Percentiles rank a stretch among this genome's conserved stretches.
These are phyloP conservation scores for Nitzschia sp. DNA, from an alignment of 108 stramenopile genomes.

Conservation along the genomic window DNA sequence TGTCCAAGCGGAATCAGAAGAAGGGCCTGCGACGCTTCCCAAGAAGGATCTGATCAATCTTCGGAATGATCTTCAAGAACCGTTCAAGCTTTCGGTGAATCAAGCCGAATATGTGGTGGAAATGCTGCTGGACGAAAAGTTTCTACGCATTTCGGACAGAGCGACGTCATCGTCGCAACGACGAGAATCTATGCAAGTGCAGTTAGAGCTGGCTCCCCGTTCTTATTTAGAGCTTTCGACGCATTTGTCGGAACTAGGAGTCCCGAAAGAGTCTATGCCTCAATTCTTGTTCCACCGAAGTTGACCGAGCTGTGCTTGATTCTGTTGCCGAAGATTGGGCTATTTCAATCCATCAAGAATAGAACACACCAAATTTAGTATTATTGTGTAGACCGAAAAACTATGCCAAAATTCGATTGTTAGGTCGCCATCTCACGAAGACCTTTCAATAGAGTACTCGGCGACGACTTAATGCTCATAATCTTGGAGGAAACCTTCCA, in stretches of 20 bases:
- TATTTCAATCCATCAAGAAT: no score
- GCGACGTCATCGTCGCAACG: not conserved
- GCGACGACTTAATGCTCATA: no score
- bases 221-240: constrained; percentile 62
- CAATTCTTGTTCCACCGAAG: constrained; percentile 67
- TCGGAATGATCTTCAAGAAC: constrained; percentile 48
- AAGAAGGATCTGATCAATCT: constrained; percentile 66
- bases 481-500: no score
- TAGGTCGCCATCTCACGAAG: no score
- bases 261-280: constrained; percentile 59
- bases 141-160: constrained; percentile 26
- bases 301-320: no score
- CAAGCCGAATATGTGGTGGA: constrained; percentile 40
- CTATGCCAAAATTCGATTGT: no score
- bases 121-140: constrained; percentile 32
- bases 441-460: no score
- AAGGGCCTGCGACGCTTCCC: constrained; percentile 13
- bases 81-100: constrained; percentile 40
- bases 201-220: constrained; percentile 60
- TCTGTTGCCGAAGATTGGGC: no score
- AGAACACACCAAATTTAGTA: no score
- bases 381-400: no score
- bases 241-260: constrained; percentile 52
- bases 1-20: not conserved
- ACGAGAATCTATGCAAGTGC: constrained; percentile 23